Conservation (phyloP, 331 rosid species). For the Stylosanthes scabra region DNA sequence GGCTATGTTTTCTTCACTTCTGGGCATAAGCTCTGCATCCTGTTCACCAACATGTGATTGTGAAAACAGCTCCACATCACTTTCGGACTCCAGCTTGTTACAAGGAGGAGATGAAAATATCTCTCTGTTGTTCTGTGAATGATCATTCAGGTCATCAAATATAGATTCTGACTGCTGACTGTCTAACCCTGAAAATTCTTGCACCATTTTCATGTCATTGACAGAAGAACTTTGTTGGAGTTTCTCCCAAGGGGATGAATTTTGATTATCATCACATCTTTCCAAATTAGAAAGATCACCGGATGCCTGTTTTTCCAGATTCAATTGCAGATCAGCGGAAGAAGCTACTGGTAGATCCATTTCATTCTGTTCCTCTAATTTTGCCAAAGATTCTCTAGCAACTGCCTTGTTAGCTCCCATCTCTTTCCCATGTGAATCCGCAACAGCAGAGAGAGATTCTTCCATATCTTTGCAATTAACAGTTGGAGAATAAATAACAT, state of each 20-base stretch:
- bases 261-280: conserved; percentile 39
- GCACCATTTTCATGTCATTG: conserved; percentile 38
- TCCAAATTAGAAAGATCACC: conserved; percentile 46
- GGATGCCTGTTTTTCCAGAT: conserved; percentile 37
- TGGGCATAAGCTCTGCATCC: conserved; percentile 40
- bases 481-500: conserved; percentile 41
- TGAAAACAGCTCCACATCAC: conserved; percentile 42
- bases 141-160: conserved; percentile 42
- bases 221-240: conserved; percentile 40
- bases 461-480: conserved; percentile 37
- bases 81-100: conserved; percentile 47
- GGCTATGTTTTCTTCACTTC: conserved; percentile 38
- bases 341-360: conserved; percentile 45
- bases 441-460: conserved; percentile 47
- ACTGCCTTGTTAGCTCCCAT: conserved; percentile 43
- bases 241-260: conserved; percentile 40
- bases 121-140: conserved; percentile 39
- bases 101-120: conserved; percentile 41
- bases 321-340: conserved; percentile 44
- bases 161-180: conserved; percentile 43
- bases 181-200: conserved; percentile 44
- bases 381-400: conserved; percentile 48
- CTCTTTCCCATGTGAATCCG: conserved; percentile 44
- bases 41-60: conserved; percentile 55
- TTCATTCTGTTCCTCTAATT: conserved; percentile 39